Evolutionary conservation across 2,329 filamentous ascomycete species (phyloP).

Genomic region (Paraphoma chrysanthemicola): DNA sequence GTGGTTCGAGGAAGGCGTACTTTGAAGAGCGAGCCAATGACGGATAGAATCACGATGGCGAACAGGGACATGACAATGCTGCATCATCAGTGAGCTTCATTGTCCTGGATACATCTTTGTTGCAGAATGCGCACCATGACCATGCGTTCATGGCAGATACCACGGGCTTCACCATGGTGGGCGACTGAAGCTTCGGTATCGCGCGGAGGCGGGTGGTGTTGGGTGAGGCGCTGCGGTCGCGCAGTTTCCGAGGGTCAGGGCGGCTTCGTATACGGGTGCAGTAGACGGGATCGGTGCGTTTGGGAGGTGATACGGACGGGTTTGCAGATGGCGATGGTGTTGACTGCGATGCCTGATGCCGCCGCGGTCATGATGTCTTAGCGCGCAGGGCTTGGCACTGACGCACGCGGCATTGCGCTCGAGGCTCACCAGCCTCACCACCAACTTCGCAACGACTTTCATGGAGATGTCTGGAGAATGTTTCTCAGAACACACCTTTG

Average conservation of each 20-base stretch:
- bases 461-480: not conserved
- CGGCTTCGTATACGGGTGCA: not conserved
- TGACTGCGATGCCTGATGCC: conserved; percentile 10
- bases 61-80: conserved; percentile 76
- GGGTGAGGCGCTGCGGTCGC: not conserved
- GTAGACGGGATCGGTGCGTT: not conserved
- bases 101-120: not conserved
- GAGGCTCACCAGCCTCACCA: not conserved
- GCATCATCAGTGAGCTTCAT: conserved; percentile 21
- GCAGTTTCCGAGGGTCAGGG: not conserved
- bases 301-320: not conserved
- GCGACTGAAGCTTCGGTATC: conserved; percentile 17
- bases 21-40: conserved; percentile 76
- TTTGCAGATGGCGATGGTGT: conserved; percentile 8
- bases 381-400: conserved; percentile 4
- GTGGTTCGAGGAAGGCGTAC: conserved; percentile 49
- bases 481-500: not conserved
- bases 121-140: conserved; percentile 75
- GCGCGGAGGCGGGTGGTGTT: conserved; percentile 16
- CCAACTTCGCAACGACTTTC: not conserved
- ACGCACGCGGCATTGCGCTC: not conserved
- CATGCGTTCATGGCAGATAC: conserved; percentile 92
- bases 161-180: conserved; percentile 92
- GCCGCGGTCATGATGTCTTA: conserved; percentile 16
- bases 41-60: conserved; percentile 69